phyloP scores from a whole-genome alignment of 805 yeast genomes.

The Alloascoidea hylecoeti region DNA sequence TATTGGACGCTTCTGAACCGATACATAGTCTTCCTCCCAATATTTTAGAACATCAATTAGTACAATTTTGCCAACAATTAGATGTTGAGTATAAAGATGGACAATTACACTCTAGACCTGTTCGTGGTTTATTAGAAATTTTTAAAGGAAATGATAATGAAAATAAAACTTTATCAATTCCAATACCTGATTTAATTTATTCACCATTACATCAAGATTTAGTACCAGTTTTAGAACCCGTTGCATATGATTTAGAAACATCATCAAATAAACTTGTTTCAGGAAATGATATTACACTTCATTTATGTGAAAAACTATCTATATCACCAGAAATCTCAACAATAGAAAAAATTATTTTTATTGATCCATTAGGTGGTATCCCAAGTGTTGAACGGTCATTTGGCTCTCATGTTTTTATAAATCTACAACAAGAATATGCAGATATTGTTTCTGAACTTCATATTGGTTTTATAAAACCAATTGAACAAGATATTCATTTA shows the following conservation, averaged over 20 bases:
- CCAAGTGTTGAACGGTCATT: conserved; percentile 77
- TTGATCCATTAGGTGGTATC: conserved; percentile 81
- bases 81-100: not conserved
- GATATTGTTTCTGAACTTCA: conserved; percentile 50
- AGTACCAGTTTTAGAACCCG: conserved; percentile 44
- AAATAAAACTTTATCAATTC: conserved; percentile 10
- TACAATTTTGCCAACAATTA: conserved; percentile 6
- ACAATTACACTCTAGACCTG: conserved; percentile 14
- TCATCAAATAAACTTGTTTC: conserved; percentile 22
- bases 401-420: conserved; percentile 72
- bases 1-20: conserved; percentile 31
- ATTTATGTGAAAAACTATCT: conserved; percentile 21
- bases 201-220: conserved; percentile 27
- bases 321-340: conserved; percentile 14
- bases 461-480: conserved; percentile 36
- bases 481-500: conserved; percentile 38
- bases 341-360: conserved; percentile 68
- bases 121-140: conserved; percentile 24
- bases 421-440: conserved; percentile 67
- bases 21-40: conserved; percentile 5
- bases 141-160: conserved; percentile 2
- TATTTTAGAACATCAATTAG: conserved; percentile 6
- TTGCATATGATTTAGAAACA: conserved; percentile 43
- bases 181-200: conserved; percentile 23
- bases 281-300: conserved; percentile 25